Base-by-base conservation (phyloP, 2,329 filamentous ascomycete species). In the Penicillium sp. region DNA sequence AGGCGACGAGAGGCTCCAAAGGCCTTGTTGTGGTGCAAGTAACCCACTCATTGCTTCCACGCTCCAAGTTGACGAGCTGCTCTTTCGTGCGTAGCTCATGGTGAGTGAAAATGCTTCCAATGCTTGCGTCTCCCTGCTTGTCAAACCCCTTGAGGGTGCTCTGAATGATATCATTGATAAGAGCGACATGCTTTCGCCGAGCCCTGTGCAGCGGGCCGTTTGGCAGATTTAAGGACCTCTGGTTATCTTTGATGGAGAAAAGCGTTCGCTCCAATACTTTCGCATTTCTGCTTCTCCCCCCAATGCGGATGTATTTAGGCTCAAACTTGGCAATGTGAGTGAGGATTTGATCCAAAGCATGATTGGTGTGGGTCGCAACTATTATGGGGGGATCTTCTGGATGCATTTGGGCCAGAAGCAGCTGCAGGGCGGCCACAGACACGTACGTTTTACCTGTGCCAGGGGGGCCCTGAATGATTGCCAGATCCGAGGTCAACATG, bases 341-440 rank as follows among this genome's bases (percentile, higher is more conserved):
- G 0, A 95, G 73, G 0, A 96, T 73, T 62, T 95, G 90, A 57
- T 96, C 90, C 0, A 95, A 72, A 0, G 90, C 90, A 66, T 95
- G 89, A 50, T 96, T 96, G 0, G 90, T 96, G 59, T 95, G 89
- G 6, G 88, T 89, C 0, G 89, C 80, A 3, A 95, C 75, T 18
- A 95, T 76, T 28, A 96, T 83, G 0, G 87, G 87, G 7, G 83
- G 77, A 48, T 84, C 81, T 0, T 68, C 73, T 1, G 62, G 58
- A 2, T 65, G 63, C 59, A 80, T 76, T 45, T 85, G 87, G 1
- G 75, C 67, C 0, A 88, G 71, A 45, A 90, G 71, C 1, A 84
- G 74, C 40, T 79, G 81, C 8, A 96, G 66, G 0, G 85, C 85
- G 26, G 83, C 72, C 2, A 91, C 81, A 0, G 88, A 93, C 0